A percentile compares a stretch with the other conserved stretches of the same genome.
Evolutionary conservation across 2,329 filamentous ascomycete genomes (phyloP).

Genomic region (Alternaria infectoria): DNA sequence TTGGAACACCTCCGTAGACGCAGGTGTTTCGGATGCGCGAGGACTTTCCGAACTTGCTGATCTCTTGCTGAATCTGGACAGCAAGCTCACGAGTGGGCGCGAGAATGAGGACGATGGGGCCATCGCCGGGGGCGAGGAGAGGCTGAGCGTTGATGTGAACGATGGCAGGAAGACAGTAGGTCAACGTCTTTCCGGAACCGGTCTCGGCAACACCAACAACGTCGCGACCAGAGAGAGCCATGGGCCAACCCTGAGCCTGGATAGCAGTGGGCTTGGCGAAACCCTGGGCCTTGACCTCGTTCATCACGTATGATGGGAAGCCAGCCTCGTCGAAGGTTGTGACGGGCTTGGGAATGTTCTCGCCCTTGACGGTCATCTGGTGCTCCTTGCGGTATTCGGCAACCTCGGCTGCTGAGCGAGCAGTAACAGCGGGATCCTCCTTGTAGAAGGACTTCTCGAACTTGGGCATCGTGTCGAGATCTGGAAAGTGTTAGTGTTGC

Average conservation of each 20-base stretch:
- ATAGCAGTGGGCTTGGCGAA: conserved; percentile 94
- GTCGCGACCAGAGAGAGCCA: conserved; percentile 97
- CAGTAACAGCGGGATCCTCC: conserved; percentile 80
- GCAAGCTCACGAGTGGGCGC: conserved; percentile 97
- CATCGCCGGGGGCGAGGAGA: conserved; percentile 90
- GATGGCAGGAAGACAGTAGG: conserved; percentile 96
- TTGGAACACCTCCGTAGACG: conserved; percentile 98
- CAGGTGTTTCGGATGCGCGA: conserved; percentile 98
- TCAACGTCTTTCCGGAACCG: conserved; percentile 97
- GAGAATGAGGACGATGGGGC: conserved; percentile 93
- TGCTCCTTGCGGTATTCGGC: conserved; percentile 86
- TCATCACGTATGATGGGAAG: conserved; percentile 96
- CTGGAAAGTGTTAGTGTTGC: conserved; percentile 56
- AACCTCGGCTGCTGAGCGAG: conserved; percentile 78
- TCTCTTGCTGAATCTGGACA: conserved; percentile 98
- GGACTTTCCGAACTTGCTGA: conserved; percentile 97
- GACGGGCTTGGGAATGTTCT: conserved; percentile 87
- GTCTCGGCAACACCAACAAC: conserved; percentile 99
- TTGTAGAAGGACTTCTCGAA: conserved; percentile 99
- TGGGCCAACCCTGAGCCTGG: conserved; percentile 98
- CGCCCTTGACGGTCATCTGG: conserved; percentile 81
- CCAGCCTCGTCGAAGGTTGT: conserved; percentile 97
- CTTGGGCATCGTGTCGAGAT: conserved; percentile 80
- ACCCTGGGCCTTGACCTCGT: conserved; percentile 97
- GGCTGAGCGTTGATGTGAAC: conserved; percentile 99